Evolutionary conservation across 2,329 filamentous ascomycete species (phyloP).

Genomic region (Nannizzia gypsea): DNA sequence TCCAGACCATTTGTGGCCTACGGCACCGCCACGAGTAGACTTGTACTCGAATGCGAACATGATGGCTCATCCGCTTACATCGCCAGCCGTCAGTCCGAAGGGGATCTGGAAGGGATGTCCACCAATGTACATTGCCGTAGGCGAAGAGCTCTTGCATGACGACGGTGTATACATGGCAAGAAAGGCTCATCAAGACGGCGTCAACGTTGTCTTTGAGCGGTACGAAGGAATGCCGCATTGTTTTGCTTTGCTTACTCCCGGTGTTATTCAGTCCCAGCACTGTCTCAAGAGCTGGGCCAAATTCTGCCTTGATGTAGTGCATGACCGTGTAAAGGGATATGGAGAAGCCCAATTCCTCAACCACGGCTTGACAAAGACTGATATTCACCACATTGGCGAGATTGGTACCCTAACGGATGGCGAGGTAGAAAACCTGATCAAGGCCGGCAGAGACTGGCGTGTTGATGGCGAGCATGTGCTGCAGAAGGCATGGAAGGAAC

Average conservation of each 20-base stretch:
- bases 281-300: constrained; percentile 46
- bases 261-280: constrained; percentile 35
- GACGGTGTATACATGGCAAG: constrained; percentile 31
- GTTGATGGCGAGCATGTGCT: constrained; percentile 27
- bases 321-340: constrained; percentile 18
- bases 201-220: constrained; percentile 27
- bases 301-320: constrained; percentile 37
- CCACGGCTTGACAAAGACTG: constrained; percentile 20
- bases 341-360: constrained; percentile 23
- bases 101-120: constrained; percentile 33
- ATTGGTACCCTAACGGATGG: constrained; percentile 26
- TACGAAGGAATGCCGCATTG: constrained; percentile 39
- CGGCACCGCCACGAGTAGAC: constrained; percentile 32
- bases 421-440: constrained; percentile 24
- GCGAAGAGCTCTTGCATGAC: constrained; percentile 34
- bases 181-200: constrained; percentile 28
- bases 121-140: constrained; percentile 31
- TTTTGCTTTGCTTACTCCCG: constrained; percentile 46
- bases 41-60: constrained; percentile 30
- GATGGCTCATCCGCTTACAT: constrained; percentile 31
- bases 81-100: constrained; percentile 26
- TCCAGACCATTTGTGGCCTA: constrained; percentile 31
- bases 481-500: constrained; percentile 22
- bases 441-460: constrained; percentile 22
- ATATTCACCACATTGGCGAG: constrained; percentile 25